A percentile compares a stretch with the other conserved stretches of the same genome.
Evolutionary conservation across 129 eudicot species (phyloP).

Genomic region (Saussurea involucrata): DNA sequence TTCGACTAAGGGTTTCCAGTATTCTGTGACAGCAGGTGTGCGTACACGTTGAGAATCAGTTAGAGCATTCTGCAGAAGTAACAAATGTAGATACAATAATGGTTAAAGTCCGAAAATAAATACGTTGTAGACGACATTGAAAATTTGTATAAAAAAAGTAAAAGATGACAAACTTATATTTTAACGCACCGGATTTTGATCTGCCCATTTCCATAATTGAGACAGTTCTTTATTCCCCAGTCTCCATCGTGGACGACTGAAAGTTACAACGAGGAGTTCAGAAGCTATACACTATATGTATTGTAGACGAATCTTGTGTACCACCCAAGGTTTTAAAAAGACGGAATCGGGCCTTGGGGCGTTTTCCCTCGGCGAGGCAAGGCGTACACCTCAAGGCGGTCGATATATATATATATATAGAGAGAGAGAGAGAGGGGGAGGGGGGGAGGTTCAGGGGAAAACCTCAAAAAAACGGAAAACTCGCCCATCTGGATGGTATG

Average conservation of each 20-base stretch:
- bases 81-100: not conserved
- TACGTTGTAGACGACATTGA: not conserved
- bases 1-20: constrained; percentile 94
- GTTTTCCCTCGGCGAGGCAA: too few relatives aligned
- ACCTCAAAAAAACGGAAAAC: too few relatives aligned
- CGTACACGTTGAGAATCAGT: constrained; percentile 90
- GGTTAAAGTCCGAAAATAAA: not conserved
- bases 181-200: constrained; percentile 72
- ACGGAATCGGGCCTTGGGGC: too few relatives aligned
- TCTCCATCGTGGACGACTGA: constrained; percentile 92
- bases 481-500: too few relatives aligned
- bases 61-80: constrained; percentile 70
- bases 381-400: too few relatives aligned
- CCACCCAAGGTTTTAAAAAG: not conserved
- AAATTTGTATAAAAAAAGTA: not conserved
- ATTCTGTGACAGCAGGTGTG: constrained; percentile 69
- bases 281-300: not conserved
- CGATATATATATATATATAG: too few relatives aligned
- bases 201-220: constrained; percentile 97
- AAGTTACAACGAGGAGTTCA: constrained; percentile 5
- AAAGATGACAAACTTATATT: not conserved
- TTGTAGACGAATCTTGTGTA: not conserved
- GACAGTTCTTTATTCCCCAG: constrained; percentile 89
- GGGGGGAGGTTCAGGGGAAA: too few relatives aligned
- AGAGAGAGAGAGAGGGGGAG: too few relatives aligned